Base-by-base conservation (phyloP, 2,329 filamentous ascomycete species). In the Nigrospora sphaerica region DNA sequence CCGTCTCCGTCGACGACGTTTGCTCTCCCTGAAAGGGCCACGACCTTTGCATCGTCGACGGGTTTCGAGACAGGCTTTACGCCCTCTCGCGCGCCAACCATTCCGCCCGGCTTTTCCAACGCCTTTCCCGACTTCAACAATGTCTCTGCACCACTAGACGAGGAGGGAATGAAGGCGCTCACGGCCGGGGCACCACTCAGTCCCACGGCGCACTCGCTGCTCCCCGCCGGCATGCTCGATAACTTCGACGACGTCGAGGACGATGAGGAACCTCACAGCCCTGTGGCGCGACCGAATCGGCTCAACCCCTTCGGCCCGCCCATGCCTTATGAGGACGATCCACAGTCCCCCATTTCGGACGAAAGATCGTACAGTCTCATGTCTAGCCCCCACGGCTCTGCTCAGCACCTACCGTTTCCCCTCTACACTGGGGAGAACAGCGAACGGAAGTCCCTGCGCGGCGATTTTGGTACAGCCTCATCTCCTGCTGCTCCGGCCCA, bases 181-280 rank as follows among this genome's bases (percentile, higher is more conserved):
- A 81, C 75, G 3, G 77, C 74, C 16, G 81, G 79, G 28, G 86
- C 85, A 2, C 85, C 85, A 1, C 78, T 92, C 61, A 91, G 86
- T 56, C 88, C 88, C 2, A 86, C 85, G 4, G 88, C 87, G 2
- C 82, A 85, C 28, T 77, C 83, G 14, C 71, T 92, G 4, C 68
- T 95, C 14, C 88, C 88, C 1, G 86, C 86, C 6, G 72, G 70
- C n/a, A 76, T 78, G 49, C 70, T 79, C 50, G 81, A 85, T 44
- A 83, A 86, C 53, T 48, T 62, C 33, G 69, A 83, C 39, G 82
- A 84, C 41, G 73, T 83, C 35, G 81, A 84, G 14, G 69, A 83
- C 37, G 82, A 83, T 41, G 74, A 83, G 35, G 81, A 83, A 14
- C 68, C 72, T n/a, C 69, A 67, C 11, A 75, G 71, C 54, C 69